Conservation (phyloP, 495 filamentous ascomycete genomes). For the Viridothelium virens region DNA sequence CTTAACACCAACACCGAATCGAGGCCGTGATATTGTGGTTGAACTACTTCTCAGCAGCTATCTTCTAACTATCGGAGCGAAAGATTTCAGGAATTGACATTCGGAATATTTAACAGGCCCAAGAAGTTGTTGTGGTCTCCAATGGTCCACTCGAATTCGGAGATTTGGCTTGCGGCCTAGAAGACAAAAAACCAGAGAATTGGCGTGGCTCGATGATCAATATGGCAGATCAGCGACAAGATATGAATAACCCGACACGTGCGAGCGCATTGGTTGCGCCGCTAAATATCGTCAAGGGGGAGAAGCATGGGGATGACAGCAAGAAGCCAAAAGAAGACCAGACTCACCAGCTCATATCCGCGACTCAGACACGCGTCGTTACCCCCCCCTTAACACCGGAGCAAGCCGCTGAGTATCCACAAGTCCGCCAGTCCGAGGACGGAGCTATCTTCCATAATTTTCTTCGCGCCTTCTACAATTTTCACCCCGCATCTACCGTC, state of each 20-base stretch:
- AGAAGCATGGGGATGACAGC: background rate
- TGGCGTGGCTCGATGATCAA: background rate
- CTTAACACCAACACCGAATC: background rate
- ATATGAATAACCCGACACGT: background rate
- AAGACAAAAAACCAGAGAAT: background rate
- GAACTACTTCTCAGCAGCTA: background rate
- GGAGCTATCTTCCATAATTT: conserved; percentile 77
- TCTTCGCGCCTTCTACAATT: conserved; percentile 91
- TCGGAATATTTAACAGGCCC: background rate
- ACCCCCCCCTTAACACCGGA: conserved; percentile 26
- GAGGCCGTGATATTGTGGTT: background rate
- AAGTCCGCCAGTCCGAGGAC: background rate
- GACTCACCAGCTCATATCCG: background rate
- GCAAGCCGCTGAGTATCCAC: conserved; percentile 5
- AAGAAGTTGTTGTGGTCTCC: background rate
- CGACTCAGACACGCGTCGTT: background rate
- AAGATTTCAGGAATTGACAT: background rate
- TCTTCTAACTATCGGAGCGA: background rate
- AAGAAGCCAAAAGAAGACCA: background rate
- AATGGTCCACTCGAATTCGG: background rate
- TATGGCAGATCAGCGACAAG: background rate
- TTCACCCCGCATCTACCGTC: conserved; percentile 68
- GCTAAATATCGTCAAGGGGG: conserved; percentile 25
- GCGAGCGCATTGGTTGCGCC: conserved; percentile 29
- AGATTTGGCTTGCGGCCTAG: background rate